Evolutionary conservation across 257 asterid genomes (phyloP).

Genomic region (Verbascum thapsus): DNA sequence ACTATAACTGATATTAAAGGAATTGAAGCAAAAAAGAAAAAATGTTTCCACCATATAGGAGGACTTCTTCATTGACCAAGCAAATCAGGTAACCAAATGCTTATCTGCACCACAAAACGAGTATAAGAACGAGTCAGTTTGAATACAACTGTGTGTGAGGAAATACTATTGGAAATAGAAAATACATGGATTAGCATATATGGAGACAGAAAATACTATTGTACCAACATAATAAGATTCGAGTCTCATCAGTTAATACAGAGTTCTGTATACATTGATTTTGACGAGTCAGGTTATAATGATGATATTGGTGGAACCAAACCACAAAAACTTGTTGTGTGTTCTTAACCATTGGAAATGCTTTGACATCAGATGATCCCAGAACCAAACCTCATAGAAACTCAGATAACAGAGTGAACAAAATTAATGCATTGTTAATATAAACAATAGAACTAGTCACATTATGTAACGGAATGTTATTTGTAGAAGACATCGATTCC

Average conservation of each 20-base stretch:
- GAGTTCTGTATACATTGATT: background rate
- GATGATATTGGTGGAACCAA: background rate
- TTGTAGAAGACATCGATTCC: no score
- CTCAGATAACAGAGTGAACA: background rate
- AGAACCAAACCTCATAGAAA: background rate
- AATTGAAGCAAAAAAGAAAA: slow-evolving; percentile 17
- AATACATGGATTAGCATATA: no score
- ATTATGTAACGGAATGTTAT: no score
- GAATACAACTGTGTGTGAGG: background rate
- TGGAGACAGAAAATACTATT: no score
- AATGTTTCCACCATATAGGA: slow-evolving; percentile 14
- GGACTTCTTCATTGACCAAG: slow-evolving; percentile 23
- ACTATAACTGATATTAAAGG: slow-evolving; percentile 17
- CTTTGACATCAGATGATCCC: background rate
- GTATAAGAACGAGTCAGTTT: background rate
- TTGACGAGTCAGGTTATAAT: background rate
- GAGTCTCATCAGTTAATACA: background rate
- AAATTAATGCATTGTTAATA: background rate
- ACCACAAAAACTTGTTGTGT: background rate
- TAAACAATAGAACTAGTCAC: no score
- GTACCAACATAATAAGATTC: background rate
- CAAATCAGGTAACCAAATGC: background rate
- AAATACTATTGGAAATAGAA: background rate
- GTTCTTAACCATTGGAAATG: background rate
- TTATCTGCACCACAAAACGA: slow-evolving; percentile 31